These are phyloP conservation scores for Chlorella sp. DNA, from an alignment of 139 green algal genomes.

Conservation along the genomic window DNA sequence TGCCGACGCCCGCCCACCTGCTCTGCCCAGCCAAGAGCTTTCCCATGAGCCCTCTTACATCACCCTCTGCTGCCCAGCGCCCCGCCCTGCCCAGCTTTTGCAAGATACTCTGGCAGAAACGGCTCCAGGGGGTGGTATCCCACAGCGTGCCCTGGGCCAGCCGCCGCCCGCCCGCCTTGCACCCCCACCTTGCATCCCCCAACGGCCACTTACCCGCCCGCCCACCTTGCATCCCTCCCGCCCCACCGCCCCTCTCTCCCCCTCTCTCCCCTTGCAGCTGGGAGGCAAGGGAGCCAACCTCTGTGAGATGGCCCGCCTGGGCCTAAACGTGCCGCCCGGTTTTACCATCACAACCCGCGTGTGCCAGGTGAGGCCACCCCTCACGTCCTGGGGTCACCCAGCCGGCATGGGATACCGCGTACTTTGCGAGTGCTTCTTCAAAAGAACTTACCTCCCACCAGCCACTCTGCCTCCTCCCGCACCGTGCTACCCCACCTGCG, in stretches of 20 bases:
- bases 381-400: no score
- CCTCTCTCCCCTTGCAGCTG: slow-evolving; percentile 2
- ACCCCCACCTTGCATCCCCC: neutral
- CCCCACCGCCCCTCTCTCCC: neutral
- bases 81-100: neutral
- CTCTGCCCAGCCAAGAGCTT: neutral
- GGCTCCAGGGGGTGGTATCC: neutral
- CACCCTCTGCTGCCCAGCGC: no score
- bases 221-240: neutral
- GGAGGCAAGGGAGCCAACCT: slow-evolving; percentile 81
- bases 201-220: neutral
- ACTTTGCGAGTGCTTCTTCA: no score
- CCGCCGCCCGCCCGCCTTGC: neutral
- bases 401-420: neutral
- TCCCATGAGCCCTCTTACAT: no score
- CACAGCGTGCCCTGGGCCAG: neutral
- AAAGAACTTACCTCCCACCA: neutral
- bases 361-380: slow-evolving; percentile 58
- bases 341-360: slow-evolving; percentile 91
- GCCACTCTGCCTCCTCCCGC: neutral
- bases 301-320: slow-evolving; percentile 87
- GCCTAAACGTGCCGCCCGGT: slow-evolving; percentile 87
- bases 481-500: neutral
- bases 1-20: neutral
- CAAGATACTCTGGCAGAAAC: neutral